Percentiles rank a stretch among this genome's conserved stretches.
Conservation (phyloP, 1,139 yeast genomes). For the Hemisphaericaspora lyxosophila region DNA sequence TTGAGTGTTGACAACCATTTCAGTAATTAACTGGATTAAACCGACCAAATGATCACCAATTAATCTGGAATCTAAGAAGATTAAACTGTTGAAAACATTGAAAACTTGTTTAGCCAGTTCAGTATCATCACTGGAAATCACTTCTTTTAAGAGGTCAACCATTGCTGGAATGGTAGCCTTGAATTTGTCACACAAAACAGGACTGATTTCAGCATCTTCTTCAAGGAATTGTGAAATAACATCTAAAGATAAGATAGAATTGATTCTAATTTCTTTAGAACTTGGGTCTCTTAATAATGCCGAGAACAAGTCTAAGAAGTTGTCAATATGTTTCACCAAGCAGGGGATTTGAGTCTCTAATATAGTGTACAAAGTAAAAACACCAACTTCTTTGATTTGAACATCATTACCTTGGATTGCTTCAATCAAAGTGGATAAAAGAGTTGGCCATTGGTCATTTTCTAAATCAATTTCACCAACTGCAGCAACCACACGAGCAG, state of each 20-base stretch:
- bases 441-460: slow-evolving; percentile 69
- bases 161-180: slow-evolving; percentile 72
- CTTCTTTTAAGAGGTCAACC: slow-evolving; percentile 79
- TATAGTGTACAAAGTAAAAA: slow-evolving; percentile 73
- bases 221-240: slow-evolving; percentile 68
- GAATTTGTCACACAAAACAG: slow-evolving; percentile 55
- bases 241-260: slow-evolving; percentile 82
- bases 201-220: slow-evolving; percentile 48
- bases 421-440: slow-evolving; percentile 68
- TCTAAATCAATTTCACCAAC: slow-evolving; percentile 77
- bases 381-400: slow-evolving; percentile 78
- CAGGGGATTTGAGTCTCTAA: slow-evolving; percentile 73
- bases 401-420: slow-evolving; percentile 62
- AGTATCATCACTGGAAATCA: slow-evolving; percentile 67
- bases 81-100: slow-evolving; percentile 80
- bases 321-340: slow-evolving; percentile 60
- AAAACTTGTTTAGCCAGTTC: slow-evolving; percentile 75
- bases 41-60: slow-evolving; percentile 74
- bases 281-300: slow-evolving; percentile 66
- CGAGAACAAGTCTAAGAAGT: slow-evolving; percentile 68
- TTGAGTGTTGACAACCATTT: slow-evolving; percentile 65
- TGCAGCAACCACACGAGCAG: slow-evolving; percentile 85
- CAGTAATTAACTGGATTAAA: slow-evolving; percentile 71
- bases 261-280: slow-evolving; percentile 73
- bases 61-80: slow-evolving; percentile 72